These are phyloP conservation scores for Ophiostoma angusticollis DNA, from an alignment of 2,329 filamentous ascomycete genomes.

Conservation along the genomic window DNA sequence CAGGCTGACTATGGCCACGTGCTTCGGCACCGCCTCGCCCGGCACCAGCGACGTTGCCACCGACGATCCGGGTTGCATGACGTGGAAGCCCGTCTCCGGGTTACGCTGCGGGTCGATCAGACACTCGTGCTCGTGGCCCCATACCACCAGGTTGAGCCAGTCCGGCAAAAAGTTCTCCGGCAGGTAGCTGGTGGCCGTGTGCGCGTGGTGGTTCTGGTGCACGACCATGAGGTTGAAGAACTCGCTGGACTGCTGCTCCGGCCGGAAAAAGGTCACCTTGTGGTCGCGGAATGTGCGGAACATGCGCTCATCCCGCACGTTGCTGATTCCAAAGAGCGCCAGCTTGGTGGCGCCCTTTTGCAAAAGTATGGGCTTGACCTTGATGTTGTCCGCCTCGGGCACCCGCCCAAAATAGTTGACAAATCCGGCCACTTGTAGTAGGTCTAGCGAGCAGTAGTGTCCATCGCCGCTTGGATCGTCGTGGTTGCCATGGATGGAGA, in stretches of 20 bases:
- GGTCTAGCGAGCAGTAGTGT: conserved; percentile 77
- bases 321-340: conserved; percentile 86
- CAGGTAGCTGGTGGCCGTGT: conserved; percentile 85
- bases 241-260: conserved; percentile 64
- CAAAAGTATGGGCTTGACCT: conserved; percentile 78
- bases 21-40: conserved; percentile 81
- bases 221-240: conserved; percentile 96
- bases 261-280: conserved; percentile 87
- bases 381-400: conserved; percentile 84
- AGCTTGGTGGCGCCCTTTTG: conserved; percentile 92
- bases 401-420: conserved; percentile 94
- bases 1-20: conserved; percentile 74
- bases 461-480: conserved; percentile 97
- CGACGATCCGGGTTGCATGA: conserved; percentile 95
- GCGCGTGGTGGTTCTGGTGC: conserved; percentile 90
- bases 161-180: conserved; percentile 87
- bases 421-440: conserved; percentile 80
- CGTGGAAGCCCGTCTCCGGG: conserved; percentile 78
- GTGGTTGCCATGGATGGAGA: conserved; percentile 97
- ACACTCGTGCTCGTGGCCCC: conserved; percentile 97
- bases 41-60: conserved; percentile 85
- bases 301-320: conserved; percentile 88
- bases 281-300: conserved; percentile 88
- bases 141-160: conserved; percentile 83
- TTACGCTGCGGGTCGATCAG: conserved; percentile 75